phyloP scores from a whole-genome alignment of 2,329 filamentous ascomycete species.

The Paraphoma chrysanthemicola region DNA sequence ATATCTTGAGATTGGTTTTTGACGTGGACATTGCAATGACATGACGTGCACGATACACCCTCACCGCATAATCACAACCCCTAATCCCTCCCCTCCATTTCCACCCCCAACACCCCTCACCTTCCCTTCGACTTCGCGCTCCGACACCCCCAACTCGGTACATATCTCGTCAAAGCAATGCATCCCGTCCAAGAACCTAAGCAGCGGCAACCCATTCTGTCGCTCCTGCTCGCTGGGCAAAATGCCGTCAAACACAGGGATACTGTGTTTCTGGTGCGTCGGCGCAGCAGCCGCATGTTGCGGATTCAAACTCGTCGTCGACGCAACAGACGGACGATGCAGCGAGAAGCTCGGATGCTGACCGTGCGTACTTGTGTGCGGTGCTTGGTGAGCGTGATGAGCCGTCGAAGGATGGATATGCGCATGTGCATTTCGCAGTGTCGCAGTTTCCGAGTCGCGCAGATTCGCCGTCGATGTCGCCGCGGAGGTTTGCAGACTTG shows the following conservation, averaged over 20 bases:
- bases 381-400: slow-evolving; percentile 2
- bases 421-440: slow-evolving; percentile 13
- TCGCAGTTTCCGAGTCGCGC: slow-evolving; percentile 27
- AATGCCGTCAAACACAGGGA: slow-evolving; percentile 7
- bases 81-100: slow-evolving; percentile 37
- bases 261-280: slow-evolving; percentile 9
- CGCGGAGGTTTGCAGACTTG: slow-evolving; percentile 29
- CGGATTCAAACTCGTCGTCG: slow-evolving; percentile 14
- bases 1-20: not conserved
- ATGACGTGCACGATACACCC: no score
- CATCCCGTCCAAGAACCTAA: slow-evolving; percentile 74
- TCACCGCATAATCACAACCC: slow-evolving; percentile 36
- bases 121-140: slow-evolving; percentile 73
- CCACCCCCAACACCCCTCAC: slow-evolving; percentile 57
- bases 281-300: not conserved
- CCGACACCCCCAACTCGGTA: slow-evolving; percentile 74
- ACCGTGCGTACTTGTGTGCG: not conserved
- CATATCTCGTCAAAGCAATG: slow-evolving; percentile 85
- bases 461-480: slow-evolving; percentile 20
- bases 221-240: slow-evolving; percentile 21
- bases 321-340: slow-evolving; percentile 13
- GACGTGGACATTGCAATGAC: not conserved
- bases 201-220: slow-evolving; percentile 55
- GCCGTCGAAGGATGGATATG: slow-evolving; percentile 5
- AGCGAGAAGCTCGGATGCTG: slow-evolving; percentile 18